Evolutionary conservation across 83 land plant species (phyloP).

Genomic region (Diphasiastrum complanatum): DNA sequence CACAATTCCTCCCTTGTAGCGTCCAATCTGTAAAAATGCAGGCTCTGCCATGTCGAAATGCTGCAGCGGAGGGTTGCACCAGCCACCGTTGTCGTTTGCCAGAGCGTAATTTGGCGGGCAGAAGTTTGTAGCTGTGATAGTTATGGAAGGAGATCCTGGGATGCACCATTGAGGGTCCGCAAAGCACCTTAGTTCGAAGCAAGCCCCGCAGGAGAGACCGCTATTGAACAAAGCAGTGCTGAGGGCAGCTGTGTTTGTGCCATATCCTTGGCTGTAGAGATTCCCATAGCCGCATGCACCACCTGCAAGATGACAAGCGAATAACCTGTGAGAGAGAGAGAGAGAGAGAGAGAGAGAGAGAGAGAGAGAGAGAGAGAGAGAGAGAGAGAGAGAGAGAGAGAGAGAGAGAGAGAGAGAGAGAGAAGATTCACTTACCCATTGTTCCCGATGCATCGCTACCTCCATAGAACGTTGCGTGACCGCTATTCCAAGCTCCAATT

Average conservation of each 20-base stretch:
- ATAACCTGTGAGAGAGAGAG: not conserved
- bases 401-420: not conserved
- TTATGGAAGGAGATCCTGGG: constrained; percentile 40
- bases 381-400: not conserved
- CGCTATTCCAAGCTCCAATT: constrained; percentile 42
- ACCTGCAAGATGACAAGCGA: constrained; percentile 7
- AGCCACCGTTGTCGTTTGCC: constrained; percentile 48
- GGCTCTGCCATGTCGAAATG: constrained; percentile 57
- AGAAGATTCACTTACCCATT: constrained; percentile 30
- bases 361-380: not conserved
- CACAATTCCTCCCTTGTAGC: constrained; percentile 42
- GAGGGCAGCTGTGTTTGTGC: constrained; percentile 46
- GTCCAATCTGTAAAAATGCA: constrained; percentile 47
- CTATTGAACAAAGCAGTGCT: constrained; percentile 51
- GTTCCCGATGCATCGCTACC: constrained; percentile 59
- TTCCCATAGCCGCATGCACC: constrained; percentile 50
- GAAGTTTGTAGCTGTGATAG: constrained; percentile 56
- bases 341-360: not conserved
- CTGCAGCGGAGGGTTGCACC: constrained; percentile 58
- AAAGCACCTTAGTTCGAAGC: constrained; percentile 46
- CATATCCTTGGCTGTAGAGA: constrained; percentile 43
- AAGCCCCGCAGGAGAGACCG: constrained; percentile 53
- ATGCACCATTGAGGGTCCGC: constrained; percentile 31
- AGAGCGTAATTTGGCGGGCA: too few relatives aligned
- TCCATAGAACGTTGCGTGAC: constrained; percentile 57